Percentiles rank a stretch among this genome's conserved stretches.
Evolutionary conservation across 345 rosid genomes (phyloP).

Genomic region (Salix arbutifolia): DNA sequence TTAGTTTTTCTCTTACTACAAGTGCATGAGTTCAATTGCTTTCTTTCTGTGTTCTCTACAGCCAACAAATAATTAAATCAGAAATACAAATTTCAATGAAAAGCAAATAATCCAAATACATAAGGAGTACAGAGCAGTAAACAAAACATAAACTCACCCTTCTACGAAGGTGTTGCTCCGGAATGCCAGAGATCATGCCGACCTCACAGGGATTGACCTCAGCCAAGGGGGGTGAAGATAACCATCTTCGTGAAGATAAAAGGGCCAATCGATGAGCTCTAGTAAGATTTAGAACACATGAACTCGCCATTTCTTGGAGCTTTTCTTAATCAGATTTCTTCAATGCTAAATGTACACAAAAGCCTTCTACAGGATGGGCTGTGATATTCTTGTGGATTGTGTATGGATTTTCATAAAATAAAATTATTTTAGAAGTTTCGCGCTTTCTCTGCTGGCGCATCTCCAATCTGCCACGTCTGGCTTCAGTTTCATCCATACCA

Average conservation of each 20-base stretch:
- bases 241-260: conserved; percentile 24
- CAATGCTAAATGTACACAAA: neutral
- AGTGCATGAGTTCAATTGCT: neutral
- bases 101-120: neutral
- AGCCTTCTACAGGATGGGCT: neutral
- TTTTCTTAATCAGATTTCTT: neutral
- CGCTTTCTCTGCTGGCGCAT: neutral
- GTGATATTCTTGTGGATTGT: neutral
- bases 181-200: conserved; percentile 89
- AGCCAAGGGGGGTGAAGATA: conserved; percentile 62
- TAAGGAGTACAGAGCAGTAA: neutral
- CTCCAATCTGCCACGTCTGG: neutral
- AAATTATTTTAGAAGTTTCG: neutral
- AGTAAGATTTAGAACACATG: neutral
- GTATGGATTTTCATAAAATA: too few species aligned
- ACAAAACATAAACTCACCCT: conserved; percentile 30
- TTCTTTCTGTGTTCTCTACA: neutral
- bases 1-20: neutral
- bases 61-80: neutral
- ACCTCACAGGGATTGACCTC: conserved; percentile 79
- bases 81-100: neutral
- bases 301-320: conserved; percentile 14
- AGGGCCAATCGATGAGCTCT: conserved; percentile 1
- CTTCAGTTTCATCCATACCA: neutral
- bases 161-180: conserved; percentile 72